Evolutionary conservation across 805 yeast species (phyloP).

Genomic region (Wickerhamomyces bovis): DNA sequence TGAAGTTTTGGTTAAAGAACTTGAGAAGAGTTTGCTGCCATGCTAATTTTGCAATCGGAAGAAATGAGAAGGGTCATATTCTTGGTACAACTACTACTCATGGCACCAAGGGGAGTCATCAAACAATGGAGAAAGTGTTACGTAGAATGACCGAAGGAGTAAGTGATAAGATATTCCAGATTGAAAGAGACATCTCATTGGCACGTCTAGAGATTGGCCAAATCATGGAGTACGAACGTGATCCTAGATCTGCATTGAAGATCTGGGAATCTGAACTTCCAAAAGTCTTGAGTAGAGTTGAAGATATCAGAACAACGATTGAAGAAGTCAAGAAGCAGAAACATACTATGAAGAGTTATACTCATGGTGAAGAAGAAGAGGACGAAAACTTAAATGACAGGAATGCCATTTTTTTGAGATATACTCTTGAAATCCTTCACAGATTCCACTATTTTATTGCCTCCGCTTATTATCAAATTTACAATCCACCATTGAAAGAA

Average conservation of each 20-base stretch:
- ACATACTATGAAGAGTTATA: slow-evolving; percentile 4
- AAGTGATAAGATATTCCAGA: slow-evolving; percentile 37
- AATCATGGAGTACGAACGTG: slow-evolving; percentile 50
- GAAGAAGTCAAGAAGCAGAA: not conserved
- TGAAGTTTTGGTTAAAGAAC: slow-evolving; percentile 64
- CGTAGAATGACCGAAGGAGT: slow-evolving; percentile 57
- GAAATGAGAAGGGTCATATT: not conserved
- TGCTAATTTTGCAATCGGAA: slow-evolving; percentile 36
- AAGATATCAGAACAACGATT: slow-evolving; percentile 1
- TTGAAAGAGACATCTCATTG: slow-evolving; percentile 43
- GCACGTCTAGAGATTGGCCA: slow-evolving; percentile 59
- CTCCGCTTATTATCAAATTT: slow-evolving; percentile 58
- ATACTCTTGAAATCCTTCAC: slow-evolving; percentile 59
- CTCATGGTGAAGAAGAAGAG: not conserved
- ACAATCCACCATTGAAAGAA: slow-evolving; percentile 26
- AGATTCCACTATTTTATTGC: slow-evolving; percentile 75
- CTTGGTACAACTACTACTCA: not conserved
- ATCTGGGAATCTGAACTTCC: slow-evolving; percentile 34
- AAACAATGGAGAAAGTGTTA: slow-evolving; percentile 65
- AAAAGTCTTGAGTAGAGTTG: slow-evolving; percentile 8
- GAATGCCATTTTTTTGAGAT: slow-evolving; percentile 27
- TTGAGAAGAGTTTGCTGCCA: slow-evolving; percentile 82
- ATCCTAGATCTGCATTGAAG: slow-evolving; percentile 45
- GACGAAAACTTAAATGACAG: slow-evolving; percentile 14
- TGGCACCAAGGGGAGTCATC: slow-evolving; percentile 13